A percentile compares a stretch with the other conserved stretches of the same genome.
Evolutionary conservation across 2,329 filamentous ascomycete genomes (phyloP).

Genomic region (Penicillium sp.): DNA sequence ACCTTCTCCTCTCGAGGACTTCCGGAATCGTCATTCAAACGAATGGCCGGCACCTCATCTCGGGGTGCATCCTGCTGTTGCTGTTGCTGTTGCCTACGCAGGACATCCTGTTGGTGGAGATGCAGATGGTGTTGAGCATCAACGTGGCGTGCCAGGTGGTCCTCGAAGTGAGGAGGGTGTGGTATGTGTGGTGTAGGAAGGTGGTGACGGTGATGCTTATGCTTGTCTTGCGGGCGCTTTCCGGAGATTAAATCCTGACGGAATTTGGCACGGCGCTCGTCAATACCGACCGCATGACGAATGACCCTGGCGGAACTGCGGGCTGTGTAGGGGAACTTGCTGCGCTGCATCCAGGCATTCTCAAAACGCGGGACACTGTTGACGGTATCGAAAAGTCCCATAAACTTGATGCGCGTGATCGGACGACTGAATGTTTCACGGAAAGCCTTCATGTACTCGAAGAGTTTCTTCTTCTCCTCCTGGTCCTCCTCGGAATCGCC

Average conservation of each 20-base stretch:
- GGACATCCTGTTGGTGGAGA: slow-evolving; percentile 17
- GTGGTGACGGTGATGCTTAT: slow-evolving; percentile 20
- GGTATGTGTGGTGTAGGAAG: slow-evolving; percentile 8
- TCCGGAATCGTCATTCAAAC: slow-evolving; percentile 27
- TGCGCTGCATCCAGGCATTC: slow-evolving; percentile 68
- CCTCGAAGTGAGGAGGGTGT: slow-evolving; percentile 4
- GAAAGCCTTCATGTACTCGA: slow-evolving; percentile 74
- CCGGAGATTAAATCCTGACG: slow-evolving; percentile 57
- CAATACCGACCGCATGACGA: slow-evolving; percentile 58
- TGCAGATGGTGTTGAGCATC: slow-evolving; percentile 26
- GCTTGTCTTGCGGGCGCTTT: slow-evolving; percentile 25
- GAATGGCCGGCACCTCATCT: slow-evolving; percentile 31
- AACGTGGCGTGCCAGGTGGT: slow-evolving; percentile 15
- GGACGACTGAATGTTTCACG: slow-evolving; percentile 78
- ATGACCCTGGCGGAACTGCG: slow-evolving; percentile 56
- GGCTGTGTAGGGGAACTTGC: slow-evolving; percentile 65
- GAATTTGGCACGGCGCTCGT: slow-evolving; percentile 60
- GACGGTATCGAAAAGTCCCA: slow-evolving; percentile 80
- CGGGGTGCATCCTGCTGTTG: not conserved
- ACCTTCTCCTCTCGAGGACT: not conserved
- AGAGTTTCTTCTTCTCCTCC: slow-evolving; percentile 52
- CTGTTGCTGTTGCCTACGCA: not conserved
- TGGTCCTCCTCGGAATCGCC: slow-evolving; percentile 30
- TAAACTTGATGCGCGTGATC: slow-evolving; percentile 69
- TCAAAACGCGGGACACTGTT: slow-evolving; percentile 79